phyloP scores from a whole-genome alignment of 495 filamentous ascomycete species.

The Penicillium pancosmium region DNA sequence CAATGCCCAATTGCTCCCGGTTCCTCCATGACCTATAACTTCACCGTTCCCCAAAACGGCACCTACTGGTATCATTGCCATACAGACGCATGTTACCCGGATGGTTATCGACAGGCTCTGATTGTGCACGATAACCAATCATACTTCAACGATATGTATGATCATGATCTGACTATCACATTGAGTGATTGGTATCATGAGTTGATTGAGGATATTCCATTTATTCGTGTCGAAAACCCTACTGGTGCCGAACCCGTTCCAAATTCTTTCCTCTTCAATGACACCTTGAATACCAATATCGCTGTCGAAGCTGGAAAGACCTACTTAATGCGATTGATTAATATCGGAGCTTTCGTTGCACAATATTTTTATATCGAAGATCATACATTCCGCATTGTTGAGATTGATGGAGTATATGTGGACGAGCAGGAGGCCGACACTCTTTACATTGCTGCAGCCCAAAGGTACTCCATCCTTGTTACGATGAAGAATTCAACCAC shows the following conservation, averaged over 20 bases:
- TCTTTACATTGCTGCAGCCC: conserved; percentile 67
- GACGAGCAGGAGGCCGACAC: conserved; percentile 59
- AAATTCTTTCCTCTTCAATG: conserved; percentile 55
- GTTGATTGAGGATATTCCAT: conserved; percentile 49
- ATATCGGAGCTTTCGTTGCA: conserved; percentile 72
- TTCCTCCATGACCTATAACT: conserved; percentile 68
- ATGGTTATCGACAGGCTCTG: conserved; percentile 71
- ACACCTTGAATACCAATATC: conserved; percentile 59
- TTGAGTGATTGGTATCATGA: conserved; percentile 66
- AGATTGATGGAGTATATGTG: conserved; percentile 54
- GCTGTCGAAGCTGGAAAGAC: conserved; percentile 71
- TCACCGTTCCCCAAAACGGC: conserved; percentile 73
- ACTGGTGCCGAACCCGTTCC: conserved; percentile 57
- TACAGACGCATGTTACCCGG: conserved; percentile 66
- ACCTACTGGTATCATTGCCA: conserved; percentile 88
- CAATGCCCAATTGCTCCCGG: conserved; percentile 73
- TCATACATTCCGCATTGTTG: conserved; percentile 62
- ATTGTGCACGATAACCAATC: conserved; percentile 67
- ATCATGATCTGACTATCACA: conserved; percentile 65
- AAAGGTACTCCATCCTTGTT: conserved; percentile 69
- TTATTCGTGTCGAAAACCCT: conserved; percentile 52
- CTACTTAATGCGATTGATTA: conserved; percentile 77
- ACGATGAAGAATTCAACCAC: conserved; percentile 65
- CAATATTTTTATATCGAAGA: conserved; percentile 78
- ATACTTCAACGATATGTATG: conserved; percentile 63